Evolutionary conservation across 805 yeast species (phyloP), one percentile per base, ranked within the genome.

Genomic region (Monosporozyma aquatica): DNA sequence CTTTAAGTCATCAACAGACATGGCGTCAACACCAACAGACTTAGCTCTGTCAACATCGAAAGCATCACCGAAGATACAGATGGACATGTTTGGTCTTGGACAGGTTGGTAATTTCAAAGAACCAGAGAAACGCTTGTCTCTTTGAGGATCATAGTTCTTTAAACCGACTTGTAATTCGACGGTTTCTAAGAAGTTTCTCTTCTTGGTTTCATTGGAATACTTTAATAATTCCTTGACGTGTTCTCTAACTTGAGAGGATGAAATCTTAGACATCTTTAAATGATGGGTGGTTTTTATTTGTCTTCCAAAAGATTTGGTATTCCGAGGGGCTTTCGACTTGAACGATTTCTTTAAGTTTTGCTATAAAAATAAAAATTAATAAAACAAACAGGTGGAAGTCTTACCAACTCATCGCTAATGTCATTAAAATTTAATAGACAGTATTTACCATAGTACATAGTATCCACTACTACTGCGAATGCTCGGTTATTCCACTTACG

Each of bases 101-200:
- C 94, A 95, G 69, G 80, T 82, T 69, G 99, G 99, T 65, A 92
- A 80, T 77, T 82, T 92, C 76, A 92, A 82, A 69, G 97, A 68
- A 78, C 99, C 99, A 71, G 97, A 90, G 97, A 92, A 92, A 87
- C 99, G 97, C 89, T 92, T 92, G 77, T 92, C 99, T 86, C 98
- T 89, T 80, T 92, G 98, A 70, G 99, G 97, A 73, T 92, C 99
- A 76, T 92, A 92, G 95, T 92, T 92, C 89, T 92, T 92, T 65
- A 92, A 82, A 74, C 98, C 98, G 68, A 92, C 95, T 79, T 92
- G 98, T 70, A 92, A 80, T 79, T 92, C 99, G 66, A 92, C 89
- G 73, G 99, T 90, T 83, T 92, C 99, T 75, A 90, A 84, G 79
- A 92, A 92, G 95, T 92, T 92, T 83, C 99, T 89, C 96, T 92